phyloP scores from a whole-genome alignment of 495 filamentous ascomycete species.

The Aspergillus saccharolyticus region DNA sequence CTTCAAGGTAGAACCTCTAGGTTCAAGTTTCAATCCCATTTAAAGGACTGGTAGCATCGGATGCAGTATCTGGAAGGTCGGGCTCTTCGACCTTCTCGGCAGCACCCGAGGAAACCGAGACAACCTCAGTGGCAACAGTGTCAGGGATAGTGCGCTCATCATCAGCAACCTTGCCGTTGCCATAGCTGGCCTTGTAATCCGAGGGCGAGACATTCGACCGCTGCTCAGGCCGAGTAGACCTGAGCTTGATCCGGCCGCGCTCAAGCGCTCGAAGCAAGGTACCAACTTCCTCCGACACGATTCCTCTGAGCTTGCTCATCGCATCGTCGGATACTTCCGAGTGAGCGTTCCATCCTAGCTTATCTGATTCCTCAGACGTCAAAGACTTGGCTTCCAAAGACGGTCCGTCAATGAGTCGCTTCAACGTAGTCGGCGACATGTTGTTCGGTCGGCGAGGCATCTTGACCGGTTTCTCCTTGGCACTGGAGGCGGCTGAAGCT shows the following conservation, averaged over 20 bases:
- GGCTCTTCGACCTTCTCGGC: slow-evolving; percentile 17
- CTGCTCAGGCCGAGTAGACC: slow-evolving; percentile 29
- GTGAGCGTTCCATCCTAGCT: slow-evolving; percentile 37
- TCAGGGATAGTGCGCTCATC: slow-evolving; percentile 23
- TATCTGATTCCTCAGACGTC: slow-evolving; percentile 33
- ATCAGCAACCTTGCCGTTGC: slow-evolving; percentile 20
- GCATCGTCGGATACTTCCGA: slow-evolving; percentile 37
- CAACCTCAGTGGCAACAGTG: slow-evolving; percentile 32
- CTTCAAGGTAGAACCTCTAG: background rate
- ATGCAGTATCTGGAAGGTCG: slow-evolving; percentile 26
- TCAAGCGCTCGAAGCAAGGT: slow-evolving; percentile 35
- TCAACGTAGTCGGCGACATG: slow-evolving; percentile 31
- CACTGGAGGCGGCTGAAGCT: slow-evolving; percentile 25
- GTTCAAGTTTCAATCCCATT: background rate
- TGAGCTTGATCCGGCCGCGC: slow-evolving; percentile 31
- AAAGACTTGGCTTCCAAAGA: slow-evolving; percentile 35
- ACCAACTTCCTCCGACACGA: slow-evolving; percentile 36
- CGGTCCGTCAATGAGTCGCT: slow-evolving; percentile 31
- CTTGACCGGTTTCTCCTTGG: slow-evolving; percentile 37
- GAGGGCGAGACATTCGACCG: slow-evolving; percentile 30
- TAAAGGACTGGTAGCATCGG: slow-evolving; percentile 23
- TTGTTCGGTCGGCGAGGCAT: slow-evolving; percentile 30
- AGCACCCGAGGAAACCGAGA: slow-evolving; percentile 19
- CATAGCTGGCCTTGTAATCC: slow-evolving; percentile 25
- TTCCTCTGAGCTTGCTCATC: slow-evolving; percentile 35